phyloP scores from a whole-genome alignment of 1,284 basidiomycete genomes.

The Ustanciosporium gigantosporum region DNA sequence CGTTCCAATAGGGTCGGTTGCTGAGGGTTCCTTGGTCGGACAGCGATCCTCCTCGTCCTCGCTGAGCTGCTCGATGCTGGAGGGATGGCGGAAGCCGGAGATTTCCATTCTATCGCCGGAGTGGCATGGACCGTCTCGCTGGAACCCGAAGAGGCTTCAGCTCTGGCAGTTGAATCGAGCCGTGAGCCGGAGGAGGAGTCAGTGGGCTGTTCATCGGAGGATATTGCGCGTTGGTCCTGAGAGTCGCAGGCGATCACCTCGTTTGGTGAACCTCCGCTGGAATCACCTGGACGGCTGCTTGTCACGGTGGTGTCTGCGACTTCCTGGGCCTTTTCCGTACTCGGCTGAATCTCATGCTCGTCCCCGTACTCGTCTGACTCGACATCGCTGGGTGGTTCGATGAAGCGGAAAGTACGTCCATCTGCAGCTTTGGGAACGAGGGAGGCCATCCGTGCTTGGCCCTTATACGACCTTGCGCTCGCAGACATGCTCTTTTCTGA shows the following conservation, averaged over 20 bases:
- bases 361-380: conserved; percentile 8
- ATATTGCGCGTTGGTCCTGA: too few species aligned
- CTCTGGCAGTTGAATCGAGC: neutral
- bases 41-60: neutral
- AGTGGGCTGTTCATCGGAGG: neutral
- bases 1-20: conserved; percentile 1
- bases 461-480: neutral
- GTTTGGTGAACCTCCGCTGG: too few species aligned
- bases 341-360: too few species aligned
- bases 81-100: neutral
- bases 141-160: neutral
- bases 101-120: neutral
- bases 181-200: neutral
- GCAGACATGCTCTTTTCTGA: neutral
- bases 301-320: neutral
- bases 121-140: neutral
- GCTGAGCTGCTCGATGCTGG: neutral
- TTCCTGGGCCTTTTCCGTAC: neutral
- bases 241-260: too few species aligned
- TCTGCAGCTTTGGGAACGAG: conserved; percentile 23
- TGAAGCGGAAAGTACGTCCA: conserved; percentile 27
- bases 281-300: neutral
- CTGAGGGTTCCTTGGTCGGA: neutral
- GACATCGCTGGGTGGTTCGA: conserved; percentile 13
- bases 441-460: conserved; percentile 13